phyloP scores from a whole-genome alignment of 371 early-diverging fungal species.

The Neoconidiobolus thromboides region DNA sequence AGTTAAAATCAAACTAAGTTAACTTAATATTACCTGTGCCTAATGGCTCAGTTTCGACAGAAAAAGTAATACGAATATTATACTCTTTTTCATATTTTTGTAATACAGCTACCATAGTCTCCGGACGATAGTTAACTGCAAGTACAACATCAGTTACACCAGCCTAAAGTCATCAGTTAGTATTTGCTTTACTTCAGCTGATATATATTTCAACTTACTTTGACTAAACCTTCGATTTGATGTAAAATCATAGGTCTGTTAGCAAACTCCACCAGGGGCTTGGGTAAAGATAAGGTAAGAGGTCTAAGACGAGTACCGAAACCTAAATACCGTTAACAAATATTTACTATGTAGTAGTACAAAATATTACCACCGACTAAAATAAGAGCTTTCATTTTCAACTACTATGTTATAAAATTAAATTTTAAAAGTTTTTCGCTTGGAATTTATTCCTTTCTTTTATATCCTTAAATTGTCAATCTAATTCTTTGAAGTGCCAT shows the following conservation, averaged over 20 bases:
- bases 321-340: slow-evolving; percentile 23
- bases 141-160: slow-evolving; percentile 96
- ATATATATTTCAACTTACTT: slow-evolving; percentile 28
- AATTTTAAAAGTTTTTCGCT: too few relatives aligned
- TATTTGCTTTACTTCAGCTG: not conserved
- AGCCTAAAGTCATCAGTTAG: slow-evolving; percentile 28
- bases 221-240: slow-evolving; percentile 93
- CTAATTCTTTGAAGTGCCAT: too few relatives aligned
- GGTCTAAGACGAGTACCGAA: slow-evolving; percentile 98
- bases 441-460: too few relatives aligned
- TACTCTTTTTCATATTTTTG: slow-evolving; percentile 70
- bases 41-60: slow-evolving; percentile 90
- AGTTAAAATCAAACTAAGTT: not conserved
- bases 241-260: slow-evolving; percentile 99
- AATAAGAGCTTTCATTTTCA: slow-evolving; percentile 87
- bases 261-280: slow-evolving; percentile 97
- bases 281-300: slow-evolving; percentile 93
- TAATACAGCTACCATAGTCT: slow-evolving; percentile 77
- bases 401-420: too few relatives aligned
- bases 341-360: not conserved
- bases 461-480: too few relatives aligned
- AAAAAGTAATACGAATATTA: slow-evolving; percentile 87
- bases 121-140: slow-evolving; percentile 97
- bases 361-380: slow-evolving; percentile 79
- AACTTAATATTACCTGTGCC: slow-evolving; percentile 49